A percentile compares a stretch with the other conserved stretches of the same genome.
phyloP scores from a whole-genome alignment of 1,139 yeast species.

The Meyerozyma smithsonii region DNA sequence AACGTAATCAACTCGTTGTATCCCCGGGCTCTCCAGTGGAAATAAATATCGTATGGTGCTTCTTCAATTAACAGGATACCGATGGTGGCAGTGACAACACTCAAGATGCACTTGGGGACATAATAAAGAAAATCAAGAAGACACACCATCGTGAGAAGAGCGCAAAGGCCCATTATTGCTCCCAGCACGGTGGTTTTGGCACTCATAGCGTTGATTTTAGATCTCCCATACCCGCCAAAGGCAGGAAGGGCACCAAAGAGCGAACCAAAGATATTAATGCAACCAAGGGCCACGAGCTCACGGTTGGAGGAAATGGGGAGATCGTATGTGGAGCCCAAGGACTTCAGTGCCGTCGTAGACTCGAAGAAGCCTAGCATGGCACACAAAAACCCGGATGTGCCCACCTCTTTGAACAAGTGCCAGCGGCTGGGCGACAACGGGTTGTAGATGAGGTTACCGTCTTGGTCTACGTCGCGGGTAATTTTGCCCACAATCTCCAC shows the following conservation, averaged over 20 bases:
- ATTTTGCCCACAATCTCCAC: conserved; percentile 70
- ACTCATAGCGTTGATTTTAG: conserved; percentile 80
- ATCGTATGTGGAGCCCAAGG: conserved; percentile 62
- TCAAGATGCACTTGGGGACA: conserved; percentile 76
- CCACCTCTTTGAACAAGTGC: conserved; percentile 37
- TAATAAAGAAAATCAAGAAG: conserved; percentile 63
- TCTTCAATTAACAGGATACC: conserved; percentile 81
- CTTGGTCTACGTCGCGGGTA: conserved; percentile 19
- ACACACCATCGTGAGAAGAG: conserved; percentile 60
- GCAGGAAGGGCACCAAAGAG: conserved; percentile 81
- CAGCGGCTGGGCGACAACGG: conserved; percentile 26
- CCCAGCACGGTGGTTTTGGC: conserved; percentile 86
- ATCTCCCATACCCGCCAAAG: conserved; percentile 95
- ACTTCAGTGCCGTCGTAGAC: conserved; percentile 88
- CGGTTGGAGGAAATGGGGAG: conserved; percentile 69
- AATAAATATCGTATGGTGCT: conserved; percentile 73
- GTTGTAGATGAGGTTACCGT: conserved; percentile 24
- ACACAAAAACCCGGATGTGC: conserved; percentile 63
- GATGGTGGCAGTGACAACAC: conserved; percentile 76
- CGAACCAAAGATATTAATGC: conserved; percentile 63
- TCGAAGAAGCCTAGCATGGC: conserved; percentile 92
- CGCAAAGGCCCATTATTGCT: conserved; percentile 68
- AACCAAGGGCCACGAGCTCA: conserved; percentile 79
- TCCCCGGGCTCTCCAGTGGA: conserved; percentile 73
- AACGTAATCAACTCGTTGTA: conserved; percentile 75